Evolutionary conservation across 352 stramenopile species (phyloP), one percentile per base, ranked within the genome.

Genomic region (Phytophthora europaea): DNA sequence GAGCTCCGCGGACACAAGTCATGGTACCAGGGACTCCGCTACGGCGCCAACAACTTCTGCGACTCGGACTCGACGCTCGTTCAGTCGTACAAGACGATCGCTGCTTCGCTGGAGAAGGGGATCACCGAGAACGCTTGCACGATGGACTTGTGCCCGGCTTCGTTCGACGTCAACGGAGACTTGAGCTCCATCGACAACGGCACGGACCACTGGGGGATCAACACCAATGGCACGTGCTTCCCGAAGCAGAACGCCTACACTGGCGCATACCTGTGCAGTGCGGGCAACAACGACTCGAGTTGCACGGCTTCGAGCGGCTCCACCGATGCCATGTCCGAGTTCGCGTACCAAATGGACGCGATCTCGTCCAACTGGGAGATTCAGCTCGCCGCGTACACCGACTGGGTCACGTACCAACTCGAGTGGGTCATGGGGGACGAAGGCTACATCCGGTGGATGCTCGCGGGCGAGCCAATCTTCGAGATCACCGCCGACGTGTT

Each of bases 341-440:
- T 91, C 43, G 61, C 63, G 26, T 93, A 93, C 61, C 87, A 98
- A 70, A 97, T 97, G 63, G 97, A 99, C 76, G 95, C 95, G 8
- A 91, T 99, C 22, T 98, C 93, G 12, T 85, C 89, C 47, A 97
- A 98, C 70, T 95, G 91, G 76, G 83, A 88, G 10, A 70, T 99
- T 13, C 90, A 88, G 43, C 55, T 90, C 4, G 78, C 51, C 3
- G 97, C 80, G 64, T 97, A 97, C 85, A 83, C 73, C 68, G 94
- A 82, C 56, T 97, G 83, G 70, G 28, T 89, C 16, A 73, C 80
- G 56, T 93, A 91, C 61, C 80, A 89, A 38, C 47, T 91, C 22
- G 83, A 93, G 59, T 93, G 85, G 85, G 83, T 93, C 20, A 87
- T 68, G 13, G 85, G 85, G 2, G 47, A 56, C 7, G 48, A 76